Evolutionary conservation across 495 filamentous ascomycete genomes (phyloP), one percentile per base, ranked within the genome.

Genomic region (Corynascus novoguineensis): DNA sequence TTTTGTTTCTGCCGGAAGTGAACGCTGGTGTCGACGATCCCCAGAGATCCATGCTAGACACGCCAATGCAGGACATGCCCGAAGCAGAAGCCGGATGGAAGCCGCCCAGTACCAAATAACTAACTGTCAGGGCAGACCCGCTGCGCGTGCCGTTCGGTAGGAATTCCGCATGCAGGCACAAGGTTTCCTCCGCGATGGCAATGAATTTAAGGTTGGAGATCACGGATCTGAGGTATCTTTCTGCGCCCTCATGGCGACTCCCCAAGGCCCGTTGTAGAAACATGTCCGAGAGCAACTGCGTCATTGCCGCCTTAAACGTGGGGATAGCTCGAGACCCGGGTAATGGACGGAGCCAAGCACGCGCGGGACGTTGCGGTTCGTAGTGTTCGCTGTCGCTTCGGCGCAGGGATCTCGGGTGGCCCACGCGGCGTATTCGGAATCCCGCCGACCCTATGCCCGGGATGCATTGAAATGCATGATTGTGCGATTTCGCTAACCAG

Each of bases 211-310:
- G 63, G 60, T 68, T 68, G 63, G 40, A 53, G 63, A 61, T 66
- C 60, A 55, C 61, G 57, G 63, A 61, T 58, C 57, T 31, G 9
- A 59, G 44, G 40, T 52, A 38, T 37, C 44, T 31, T 54, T 51
- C 51, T 55, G 53, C 48, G 60, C 27, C 27, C 44, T 21, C n/a
- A 35, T 50, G 42, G 14, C 37, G 55, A 60, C 50, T 40, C 48
- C 60, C 62, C 64, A 62, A 67, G 58, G 46, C 67, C 67, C 22
- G 29, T 67, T 69, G 58, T 55, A 69, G 67, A 62, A 67, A 58
- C 53, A 69, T 46, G 55, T 62, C 67, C 67, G 67, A 63, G 51
- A 28, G 27, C 15, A 37, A 51, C 35, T 63, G 59, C 59, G 60
- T 58, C 61, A 60, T 60, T 59, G 54, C 60, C 50, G 56, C 49